Percentiles rank a stretch among this genome's conserved stretches.
Evolutionary conservation across 2,329 filamentous ascomycete species (phyloP).

Genomic region (Trichoderma atrobrunneum): DNA sequence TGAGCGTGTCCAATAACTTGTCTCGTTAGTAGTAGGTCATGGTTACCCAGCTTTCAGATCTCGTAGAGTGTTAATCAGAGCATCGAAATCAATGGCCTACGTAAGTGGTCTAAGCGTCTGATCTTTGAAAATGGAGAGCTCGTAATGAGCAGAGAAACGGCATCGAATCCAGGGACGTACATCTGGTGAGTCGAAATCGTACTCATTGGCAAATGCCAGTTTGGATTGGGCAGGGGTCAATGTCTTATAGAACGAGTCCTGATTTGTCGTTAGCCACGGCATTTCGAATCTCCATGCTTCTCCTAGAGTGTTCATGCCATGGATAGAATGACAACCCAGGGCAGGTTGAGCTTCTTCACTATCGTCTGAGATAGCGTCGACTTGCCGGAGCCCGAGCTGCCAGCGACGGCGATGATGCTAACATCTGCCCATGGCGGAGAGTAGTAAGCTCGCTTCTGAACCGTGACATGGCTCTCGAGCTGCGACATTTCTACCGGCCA

Average conservation of each 20-base stretch:
- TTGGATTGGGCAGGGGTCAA: conserved; percentile 74
- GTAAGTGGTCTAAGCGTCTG: neutral
- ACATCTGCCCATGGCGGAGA: conserved; percentile 94
- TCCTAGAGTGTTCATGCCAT: conserved; percentile 61
- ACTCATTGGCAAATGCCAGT: conserved; percentile 84
- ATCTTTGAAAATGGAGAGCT: neutral
- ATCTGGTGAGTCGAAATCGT: conserved; percentile 91
- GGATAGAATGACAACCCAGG: conserved; percentile 96
- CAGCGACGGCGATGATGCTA: conserved; percentile 93
- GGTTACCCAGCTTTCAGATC: conserved; percentile 88
- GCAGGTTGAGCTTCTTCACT: conserved; percentile 82
- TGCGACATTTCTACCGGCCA: conserved; percentile 28
- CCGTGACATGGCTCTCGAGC: conserved; percentile 44
- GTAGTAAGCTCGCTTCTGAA: conserved; percentile 68
- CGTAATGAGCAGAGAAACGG: neutral
- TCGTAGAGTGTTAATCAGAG: conserved; percentile 71
- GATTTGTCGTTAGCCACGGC: conserved; percentile 25
- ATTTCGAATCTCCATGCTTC: conserved; percentile 4
- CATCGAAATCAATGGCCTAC: conserved; percentile 87
- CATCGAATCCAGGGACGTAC: conserved; percentile 34
- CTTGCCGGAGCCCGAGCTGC: conserved; percentile 91
- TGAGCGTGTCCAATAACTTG: conserved; percentile 12
- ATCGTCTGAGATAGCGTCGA: conserved; percentile 92
- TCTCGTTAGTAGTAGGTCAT: neutral
- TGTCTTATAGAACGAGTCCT: conserved; percentile 98